These are phyloP conservation scores for Rhynchosporium graminicola DNA, from an alignment of 2,329 filamentous ascomycete genomes.

Conservation along the genomic window DNA sequence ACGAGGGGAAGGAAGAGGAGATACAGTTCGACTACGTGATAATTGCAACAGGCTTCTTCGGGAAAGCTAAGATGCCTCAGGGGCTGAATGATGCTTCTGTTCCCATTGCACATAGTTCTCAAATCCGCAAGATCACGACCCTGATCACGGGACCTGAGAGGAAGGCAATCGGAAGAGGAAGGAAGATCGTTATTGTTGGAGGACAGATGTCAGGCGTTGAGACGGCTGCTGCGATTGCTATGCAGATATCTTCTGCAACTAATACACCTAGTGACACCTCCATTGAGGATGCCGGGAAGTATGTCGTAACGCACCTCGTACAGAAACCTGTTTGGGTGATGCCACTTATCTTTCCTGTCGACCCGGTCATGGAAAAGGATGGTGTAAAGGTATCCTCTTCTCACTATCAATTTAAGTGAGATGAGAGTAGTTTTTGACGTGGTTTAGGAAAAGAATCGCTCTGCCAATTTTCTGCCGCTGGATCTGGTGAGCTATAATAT, in stretches of 20 bases:
- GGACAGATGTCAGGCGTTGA: constrained; percentile 84
- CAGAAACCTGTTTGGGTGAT: constrained; percentile 73
- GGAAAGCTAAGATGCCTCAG: constrained; percentile 56
- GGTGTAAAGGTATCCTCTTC: constrained; percentile 32
- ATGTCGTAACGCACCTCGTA: constrained; percentile 66
- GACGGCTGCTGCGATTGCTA: constrained; percentile 70
- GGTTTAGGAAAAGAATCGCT: constrained; percentile 40
- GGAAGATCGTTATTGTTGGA: constrained; percentile 72
- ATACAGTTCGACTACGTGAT: constrained; percentile 67
- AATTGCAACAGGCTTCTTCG: constrained; percentile 77
- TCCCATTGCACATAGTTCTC: constrained; percentile 67
- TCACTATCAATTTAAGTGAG: neutral
- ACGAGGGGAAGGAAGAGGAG: constrained; percentile 10
- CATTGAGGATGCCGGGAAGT: constrained; percentile 49
- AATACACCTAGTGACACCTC: constrained; percentile 51
- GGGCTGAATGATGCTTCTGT: constrained; percentile 41
- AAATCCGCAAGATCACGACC: constrained; percentile 57
- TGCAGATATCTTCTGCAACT: constrained; percentile 65
- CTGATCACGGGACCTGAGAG: constrained; percentile 46
- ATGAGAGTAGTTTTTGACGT: constrained; percentile 31
- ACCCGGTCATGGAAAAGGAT: constrained; percentile 29
- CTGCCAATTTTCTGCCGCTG: constrained; percentile 67
- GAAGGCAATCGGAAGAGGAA: constrained; percentile 41
- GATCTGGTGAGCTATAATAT: constrained; percentile 75
- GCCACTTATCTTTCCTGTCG: constrained; percentile 50